These are phyloP conservation scores for Aspergillus brunneoviolaceus DNA, from an alignment of 2,329 filamentous ascomycete genomes.

Conservation along the genomic window DNA sequence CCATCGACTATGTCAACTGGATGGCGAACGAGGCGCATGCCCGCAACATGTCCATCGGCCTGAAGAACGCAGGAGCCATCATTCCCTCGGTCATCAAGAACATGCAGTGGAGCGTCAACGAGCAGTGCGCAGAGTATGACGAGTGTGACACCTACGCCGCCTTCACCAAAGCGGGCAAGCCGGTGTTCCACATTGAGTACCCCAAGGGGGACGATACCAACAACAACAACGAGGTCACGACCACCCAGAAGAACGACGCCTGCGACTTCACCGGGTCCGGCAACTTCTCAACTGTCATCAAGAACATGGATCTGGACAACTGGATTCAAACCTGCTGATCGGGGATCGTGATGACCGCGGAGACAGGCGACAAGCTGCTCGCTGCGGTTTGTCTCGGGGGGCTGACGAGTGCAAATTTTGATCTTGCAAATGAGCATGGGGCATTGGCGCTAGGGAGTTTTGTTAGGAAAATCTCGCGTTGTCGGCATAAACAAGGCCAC, in stretches of 20 bases:
- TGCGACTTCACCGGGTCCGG: conserved; percentile 51
- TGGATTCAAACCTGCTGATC: conserved; percentile 59
- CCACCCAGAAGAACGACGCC: conserved; percentile 37
- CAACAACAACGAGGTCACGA: conserved; percentile 35
- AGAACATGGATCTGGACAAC: conserved; percentile 63
- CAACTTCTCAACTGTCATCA: conserved; percentile 64
- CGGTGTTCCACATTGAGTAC: conserved; percentile 74
- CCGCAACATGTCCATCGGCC: conserved; percentile 60
- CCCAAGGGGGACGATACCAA: conserved; percentile 51
- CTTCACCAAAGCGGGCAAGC: conserved; percentile 62
- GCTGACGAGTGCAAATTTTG: background rate
- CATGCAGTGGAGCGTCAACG: conserved; percentile 68
- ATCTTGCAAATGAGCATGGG: background rate
- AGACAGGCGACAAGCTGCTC: background rate
- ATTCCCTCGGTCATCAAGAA: conserved; percentile 51
- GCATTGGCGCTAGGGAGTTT: background rate
- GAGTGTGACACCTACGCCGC: conserved; percentile 60
- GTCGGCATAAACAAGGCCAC: background rate
- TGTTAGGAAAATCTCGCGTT: background rate
- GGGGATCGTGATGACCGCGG: conserved; percentile 13
- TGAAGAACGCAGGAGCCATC: conserved; percentile 68
- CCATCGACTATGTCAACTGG: conserved; percentile 61
- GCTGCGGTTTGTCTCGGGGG: background rate
- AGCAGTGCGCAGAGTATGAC: conserved; percentile 62
- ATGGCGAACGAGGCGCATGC: conserved; percentile 56